Base-by-base conservation (phyloP, 805 yeast genomes). In the Nematodospora valgi region DNA sequence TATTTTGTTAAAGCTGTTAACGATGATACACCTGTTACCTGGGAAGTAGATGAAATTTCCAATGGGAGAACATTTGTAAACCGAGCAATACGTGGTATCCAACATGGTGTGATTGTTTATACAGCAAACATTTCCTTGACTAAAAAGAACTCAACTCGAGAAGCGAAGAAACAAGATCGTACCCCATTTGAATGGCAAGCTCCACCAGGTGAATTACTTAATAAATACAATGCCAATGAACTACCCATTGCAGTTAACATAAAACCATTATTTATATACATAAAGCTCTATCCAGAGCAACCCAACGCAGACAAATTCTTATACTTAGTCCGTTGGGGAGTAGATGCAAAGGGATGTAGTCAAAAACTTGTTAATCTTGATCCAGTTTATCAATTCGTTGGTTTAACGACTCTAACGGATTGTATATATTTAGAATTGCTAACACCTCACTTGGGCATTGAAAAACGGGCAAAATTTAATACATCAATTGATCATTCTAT, bases 341-440 rank as follows among this genome's bases (percentile, higher is more conserved):
- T 51, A 15, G 44, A 47, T 22, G 47, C 44, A 33, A 41, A 30
- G n/a, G 43, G 39, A 2, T 34, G 31, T 19, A 20, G 40, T 26
- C 43, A 39, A 25, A 44, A 41, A 10, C 36, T 51, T 9, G 36
- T 33, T 4, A 37, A 44, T 24, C 39, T 41, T 4, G 46, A 51
- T 28, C 35, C 38, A 3, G 45, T 39, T 13, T 57, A 40, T 40
- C 56, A 74, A 40, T 78, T 74, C 54, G 78, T 72, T 6, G 81
- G 81, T 0, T 50, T 80, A 30, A 80, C 81, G 2, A 76, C 75
- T 39, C 56, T 78, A 9, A 70, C 83, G 0, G 87, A 82, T 49
- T 68, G 78, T 9, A 68, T 74, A 38, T 69, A 75, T 38, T 54
- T 81, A 32, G 64, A 74, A 28, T 43, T 17, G 49, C 49, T 13